Evolutionary conservation across 306 rosid genomes (phyloP), one percentile per base, ranked within the genome.

Genomic region (Sesbania bispinosa): DNA sequence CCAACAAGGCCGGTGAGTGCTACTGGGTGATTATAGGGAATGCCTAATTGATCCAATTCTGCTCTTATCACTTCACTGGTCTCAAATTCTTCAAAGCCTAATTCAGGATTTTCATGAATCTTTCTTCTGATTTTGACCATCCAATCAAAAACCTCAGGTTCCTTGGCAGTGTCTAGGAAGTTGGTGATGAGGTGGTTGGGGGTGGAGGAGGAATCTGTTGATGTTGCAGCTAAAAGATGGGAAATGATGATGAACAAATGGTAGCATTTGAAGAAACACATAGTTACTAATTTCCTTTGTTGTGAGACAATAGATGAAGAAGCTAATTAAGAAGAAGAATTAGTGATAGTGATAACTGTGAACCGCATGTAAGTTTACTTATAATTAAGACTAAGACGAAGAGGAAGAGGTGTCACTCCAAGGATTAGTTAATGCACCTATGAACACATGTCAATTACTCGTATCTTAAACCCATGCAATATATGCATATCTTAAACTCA

Each of bases 1-100:
- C 90, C 97, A 32, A 85, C 38, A 38, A 90, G 86, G 35, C 90
- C 97, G 6, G 95, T 90, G 10, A 76, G 62, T 4, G 90, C 92
- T 46, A 66, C 58, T 1, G 45, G 58, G 11, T 46, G 18, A 16
- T 29, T 66, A 45, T 66, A 66, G 0, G 43, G 10, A 7, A 66
- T 29, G 0, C 58, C 71, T 29, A 66, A 0, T 18, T 66, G 29
- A 2, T 66, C 43, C 45, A 66, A 66, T 29, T 66, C 71, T 33
- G 7, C 45, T 66, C 45, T 66, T 27, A 66, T 66, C 0, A 65
- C 3, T 19, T 66, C 19, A 66, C 58, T 66, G 10, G 71, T 66
- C 30, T 66, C 36, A 46, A 45, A 46, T 46, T 66, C 71, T 24
- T 46, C 43, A 46, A 27, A 66, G 4, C 4, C 3, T 30, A 66